Evolutionary conservation across 2,329 filamentous ascomycete species (phyloP).

Genomic region (Penicillium sp.): DNA sequence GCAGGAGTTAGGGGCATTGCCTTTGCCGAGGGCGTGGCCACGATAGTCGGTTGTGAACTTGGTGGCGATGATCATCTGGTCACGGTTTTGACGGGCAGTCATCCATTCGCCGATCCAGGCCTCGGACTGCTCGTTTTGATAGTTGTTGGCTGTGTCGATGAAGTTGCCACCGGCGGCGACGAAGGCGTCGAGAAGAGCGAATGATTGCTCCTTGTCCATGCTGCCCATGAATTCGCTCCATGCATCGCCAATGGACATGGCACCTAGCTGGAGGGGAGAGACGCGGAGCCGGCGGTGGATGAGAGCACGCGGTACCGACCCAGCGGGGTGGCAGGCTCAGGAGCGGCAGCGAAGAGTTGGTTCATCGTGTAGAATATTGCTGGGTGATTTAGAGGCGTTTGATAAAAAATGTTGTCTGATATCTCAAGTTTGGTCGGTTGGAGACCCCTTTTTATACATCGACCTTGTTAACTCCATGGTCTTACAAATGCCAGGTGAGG

Average conservation of each 20-base stretch:
- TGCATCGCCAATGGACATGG: conserved; percentile 42
- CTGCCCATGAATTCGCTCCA: conserved; percentile 61
- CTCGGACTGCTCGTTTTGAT: conserved; percentile 66
- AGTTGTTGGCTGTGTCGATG: conserved; percentile 71
- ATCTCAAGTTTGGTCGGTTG: background rate
- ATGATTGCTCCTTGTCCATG: conserved; percentile 64
- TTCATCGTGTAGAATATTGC: conserved; percentile 26
- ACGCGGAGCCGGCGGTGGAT: conserved; percentile 66
- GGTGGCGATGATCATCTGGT: conserved; percentile 71
- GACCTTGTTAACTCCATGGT: background rate
- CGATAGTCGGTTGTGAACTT: conserved; percentile 67
- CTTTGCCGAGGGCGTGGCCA: conserved; percentile 34
- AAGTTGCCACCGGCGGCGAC: conserved; percentile 70
- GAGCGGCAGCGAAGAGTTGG: conserved; percentile 41
- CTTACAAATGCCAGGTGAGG: background rate
- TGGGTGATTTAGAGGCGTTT: background rate
- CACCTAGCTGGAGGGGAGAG: conserved; percentile 58
- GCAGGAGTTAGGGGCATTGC: conserved; percentile 42
- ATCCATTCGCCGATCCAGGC: conserved; percentile 72
- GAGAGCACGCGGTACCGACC: conserved; percentile 68
- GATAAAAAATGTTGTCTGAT: background rate
- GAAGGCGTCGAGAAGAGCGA: conserved; percentile 68
- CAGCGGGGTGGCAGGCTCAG: conserved; percentile 61
- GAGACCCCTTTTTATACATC: background rate
- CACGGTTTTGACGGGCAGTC: conserved; percentile 63